Conservation (phyloP, 139 green algal genomes). For the Tetradesmus obliquus region DNA sequence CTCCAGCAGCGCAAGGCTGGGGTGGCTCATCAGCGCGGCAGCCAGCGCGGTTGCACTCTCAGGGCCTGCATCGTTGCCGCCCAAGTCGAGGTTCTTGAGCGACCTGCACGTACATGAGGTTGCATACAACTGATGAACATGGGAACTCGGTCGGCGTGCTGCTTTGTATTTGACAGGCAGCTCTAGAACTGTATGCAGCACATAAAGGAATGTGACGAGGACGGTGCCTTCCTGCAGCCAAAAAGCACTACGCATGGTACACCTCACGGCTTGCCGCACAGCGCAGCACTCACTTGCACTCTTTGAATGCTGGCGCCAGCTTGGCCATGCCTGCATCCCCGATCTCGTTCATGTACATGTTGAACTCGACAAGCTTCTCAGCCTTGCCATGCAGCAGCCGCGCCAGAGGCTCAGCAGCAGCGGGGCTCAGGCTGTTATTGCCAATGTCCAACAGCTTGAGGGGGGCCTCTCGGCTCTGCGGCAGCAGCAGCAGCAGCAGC, state of each 20-base stretch:
- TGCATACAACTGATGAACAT: too few relatives aligned
- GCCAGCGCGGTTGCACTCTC: conserved; percentile 75
- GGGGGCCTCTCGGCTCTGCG: conserved; percentile 53
- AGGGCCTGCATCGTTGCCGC: conserved; percentile 95
- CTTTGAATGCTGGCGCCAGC: conserved; percentile 39
- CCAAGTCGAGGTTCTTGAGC: conserved; percentile 90
- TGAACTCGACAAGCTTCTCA: conserved; percentile 81
- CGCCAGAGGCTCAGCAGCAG: conserved; percentile 76
- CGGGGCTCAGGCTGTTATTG: conserved; percentile 91
- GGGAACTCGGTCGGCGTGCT: too few relatives aligned
- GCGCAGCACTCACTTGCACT: conserved; percentile 33
- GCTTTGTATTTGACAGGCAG: too few relatives aligned
- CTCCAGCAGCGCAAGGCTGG: conserved; percentile 78
- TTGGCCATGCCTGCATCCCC: conserved; percentile 78
- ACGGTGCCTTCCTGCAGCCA: too few relatives aligned
- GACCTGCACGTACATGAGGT: not conserved
- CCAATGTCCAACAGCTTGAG: conserved; percentile 88
- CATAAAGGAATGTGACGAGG: too few relatives aligned
- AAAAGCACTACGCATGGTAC: too few relatives aligned
- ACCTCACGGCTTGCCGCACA: too few relatives aligned
- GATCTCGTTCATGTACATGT: conserved; percentile 99
- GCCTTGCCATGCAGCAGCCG: conserved; percentile 74
- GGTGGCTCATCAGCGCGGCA: conserved; percentile 73
- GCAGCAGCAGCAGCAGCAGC: not conserved
- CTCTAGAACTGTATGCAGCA: too few relatives aligned